A percentile compares a stretch with the other conserved stretches of the same genome.
These are phyloP conservation scores for Bifiguratus adelaidae DNA, from an alignment of 192 early-diverging fungal genomes.

Conservation along the genomic window DNA sequence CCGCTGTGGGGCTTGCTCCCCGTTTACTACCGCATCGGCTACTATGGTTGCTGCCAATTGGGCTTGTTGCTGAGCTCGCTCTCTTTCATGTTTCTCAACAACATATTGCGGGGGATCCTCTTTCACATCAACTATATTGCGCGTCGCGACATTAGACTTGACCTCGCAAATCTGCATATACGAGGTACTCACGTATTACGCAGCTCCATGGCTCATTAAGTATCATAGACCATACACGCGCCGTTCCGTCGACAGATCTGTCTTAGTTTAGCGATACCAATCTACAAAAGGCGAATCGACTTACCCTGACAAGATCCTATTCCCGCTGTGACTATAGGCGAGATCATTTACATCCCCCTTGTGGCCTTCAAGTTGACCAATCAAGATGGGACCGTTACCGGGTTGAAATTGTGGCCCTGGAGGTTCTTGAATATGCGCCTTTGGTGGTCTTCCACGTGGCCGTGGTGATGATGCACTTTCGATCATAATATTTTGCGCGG, in stretches of 20 bases:
- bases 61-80: slow-evolving; percentile 1
- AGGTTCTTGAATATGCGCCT: not conserved
- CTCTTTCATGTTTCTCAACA: slow-evolving; percentile 2
- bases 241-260: slow-evolving; percentile 64
- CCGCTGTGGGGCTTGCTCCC: not conserved
- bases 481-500: not conserved
- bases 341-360: slow-evolving; percentile 63
- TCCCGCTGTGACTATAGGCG: slow-evolving; percentile 57
- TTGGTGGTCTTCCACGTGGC: not conserved
- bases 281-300: not conserved
- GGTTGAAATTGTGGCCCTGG: not conserved
- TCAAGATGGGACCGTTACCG: slow-evolving; percentile 23
- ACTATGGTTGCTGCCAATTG: not conserved
- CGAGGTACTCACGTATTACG: slow-evolving; percentile 28
- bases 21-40: slow-evolving; percentile 6
- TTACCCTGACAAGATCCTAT: slow-evolving; percentile 55
- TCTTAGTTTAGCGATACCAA: not conserved
- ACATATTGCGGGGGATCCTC: not conserved
- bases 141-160: not conserved
- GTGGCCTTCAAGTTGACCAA: slow-evolving; percentile 60
- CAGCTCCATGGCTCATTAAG: slow-evolving; percentile 44
- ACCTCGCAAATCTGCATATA: not conserved
- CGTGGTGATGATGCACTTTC: not conserved
- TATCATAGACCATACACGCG: slow-evolving; percentile 56
- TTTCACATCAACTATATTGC: not conserved